Percentiles rank a stretch among this genome's conserved stretches.
These are phyloP conservation scores for Microcyclosporella mali DNA, from an alignment of 2,329 filamentous ascomycete genomes.

Conservation along the genomic window DNA sequence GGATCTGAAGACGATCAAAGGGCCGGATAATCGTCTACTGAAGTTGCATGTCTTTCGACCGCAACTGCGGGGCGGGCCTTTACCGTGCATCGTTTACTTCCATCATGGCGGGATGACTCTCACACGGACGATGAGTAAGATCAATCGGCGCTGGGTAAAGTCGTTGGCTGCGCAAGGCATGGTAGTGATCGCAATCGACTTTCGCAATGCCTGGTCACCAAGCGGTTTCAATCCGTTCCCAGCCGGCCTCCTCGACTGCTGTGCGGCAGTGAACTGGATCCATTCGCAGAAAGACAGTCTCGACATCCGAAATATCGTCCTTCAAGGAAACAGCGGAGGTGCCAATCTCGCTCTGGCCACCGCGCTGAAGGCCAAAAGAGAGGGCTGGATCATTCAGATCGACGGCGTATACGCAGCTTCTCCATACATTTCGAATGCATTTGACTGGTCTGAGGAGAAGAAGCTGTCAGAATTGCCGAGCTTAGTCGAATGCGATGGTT, in stretches of 20 bases:
- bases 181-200: slow-evolving; percentile 23
- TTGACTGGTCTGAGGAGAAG: slow-evolving; percentile 9
- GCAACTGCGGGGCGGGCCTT: background rate
- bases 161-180: slow-evolving; percentile 19
- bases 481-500: slow-evolving; percentile 25
- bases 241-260: slow-evolving; percentile 25
- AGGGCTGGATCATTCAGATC: slow-evolving; percentile 19
- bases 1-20: slow-evolving; percentile 1
- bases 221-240: slow-evolving; percentile 15
- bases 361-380: slow-evolving; percentile 20
- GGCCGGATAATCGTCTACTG: slow-evolving; percentile 16
- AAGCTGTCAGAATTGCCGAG: slow-evolving; percentile 17
- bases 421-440: slow-evolving; percentile 21
- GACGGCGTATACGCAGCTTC: slow-evolving; percentile 23
- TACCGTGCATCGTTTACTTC: slow-evolving; percentile 23
- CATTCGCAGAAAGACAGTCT: slow-evolving; percentile 16
- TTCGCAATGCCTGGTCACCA: slow-evolving; percentile 29
- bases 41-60: slow-evolving; percentile 11
- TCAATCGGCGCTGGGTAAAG: slow-evolving; percentile 16
- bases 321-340: slow-evolving; percentile 28
- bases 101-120: slow-evolving; percentile 27
- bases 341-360: slow-evolving; percentile 26
- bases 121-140: slow-evolving; percentile 8
- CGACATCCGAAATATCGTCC: slow-evolving; percentile 21
- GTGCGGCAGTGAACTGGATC: slow-evolving; percentile 18